Conservation (phyloP, 2,329 filamentous ascomycete genomes). For the Penicillium olsonii region DNA sequence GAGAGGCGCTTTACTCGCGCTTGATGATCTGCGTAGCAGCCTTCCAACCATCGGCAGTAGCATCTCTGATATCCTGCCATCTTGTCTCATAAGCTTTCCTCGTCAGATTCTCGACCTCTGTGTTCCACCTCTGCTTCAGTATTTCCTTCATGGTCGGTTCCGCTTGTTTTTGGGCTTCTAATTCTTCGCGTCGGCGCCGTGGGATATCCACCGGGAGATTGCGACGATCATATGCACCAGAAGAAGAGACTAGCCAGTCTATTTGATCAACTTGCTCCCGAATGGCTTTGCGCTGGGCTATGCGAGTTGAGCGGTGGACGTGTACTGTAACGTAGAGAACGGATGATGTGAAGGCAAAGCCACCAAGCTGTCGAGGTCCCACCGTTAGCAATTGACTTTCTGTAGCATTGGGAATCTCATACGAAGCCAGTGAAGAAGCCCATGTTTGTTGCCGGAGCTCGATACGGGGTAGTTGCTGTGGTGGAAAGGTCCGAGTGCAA, state of each 20-base stretch:
- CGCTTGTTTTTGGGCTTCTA: constrained; percentile 1
- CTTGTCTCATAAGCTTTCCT: constrained; percentile 66
- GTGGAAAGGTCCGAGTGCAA: too few species aligned
- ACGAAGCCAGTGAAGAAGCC: constrained; percentile 76
- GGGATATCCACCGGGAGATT: constrained; percentile 16
- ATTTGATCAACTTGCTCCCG: constrained; percentile 46
- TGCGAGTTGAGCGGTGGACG: constrained; percentile 69
- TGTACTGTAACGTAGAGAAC: constrained; percentile 71
- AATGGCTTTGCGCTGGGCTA: constrained; percentile 46
- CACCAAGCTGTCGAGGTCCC: constrained; percentile 61
- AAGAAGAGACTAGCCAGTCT: constrained; percentile 40
- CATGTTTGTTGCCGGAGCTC: constrained; percentile 49
- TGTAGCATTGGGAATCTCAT: constrained; percentile 38
- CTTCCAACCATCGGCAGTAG: constrained; percentile 55
- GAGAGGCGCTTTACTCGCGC: constrained; percentile 28
- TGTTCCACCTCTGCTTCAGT: constrained; percentile 77
- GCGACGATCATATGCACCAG: constrained; percentile 38
- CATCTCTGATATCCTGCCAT: constrained; percentile 61
- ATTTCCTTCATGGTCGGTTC: constrained; percentile 61
- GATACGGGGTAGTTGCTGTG: not conserved
- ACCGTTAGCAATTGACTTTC: constrained; percentile 7
- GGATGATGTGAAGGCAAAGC: constrained; percentile 73
- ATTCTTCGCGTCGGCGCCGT: constrained; percentile 13
- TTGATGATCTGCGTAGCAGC: constrained; percentile 36
- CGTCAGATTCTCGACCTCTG: constrained; percentile 68